Base-by-base conservation (phyloP, 75 land plant genomes). In the Selaginella tamariscina region DNA sequence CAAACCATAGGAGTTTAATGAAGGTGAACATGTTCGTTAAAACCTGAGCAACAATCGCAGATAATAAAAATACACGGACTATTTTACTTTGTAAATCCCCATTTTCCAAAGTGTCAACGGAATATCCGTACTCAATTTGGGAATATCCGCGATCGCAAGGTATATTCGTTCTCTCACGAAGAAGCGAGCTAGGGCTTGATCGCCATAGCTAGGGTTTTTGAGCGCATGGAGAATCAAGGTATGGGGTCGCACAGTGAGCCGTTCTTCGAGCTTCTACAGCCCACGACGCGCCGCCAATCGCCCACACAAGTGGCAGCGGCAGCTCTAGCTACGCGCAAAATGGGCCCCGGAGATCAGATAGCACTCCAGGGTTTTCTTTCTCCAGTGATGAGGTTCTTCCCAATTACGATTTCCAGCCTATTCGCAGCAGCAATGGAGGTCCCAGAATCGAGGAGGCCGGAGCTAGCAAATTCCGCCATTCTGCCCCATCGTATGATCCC, bases 371-470 rank as follows among this genome's bases (percentile, higher is more conserved):
- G 8, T 33, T 57, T 2, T 22, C 62, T 28, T 75, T 70, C 31
- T 59, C 32, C 29, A 65, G 31, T 32, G 68, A 75, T n/a, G 60
- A 70, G 29, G 68, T 75, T n/a, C 56, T 65, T 24, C 77, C 73
- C 1, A 70, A 55, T 68, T 70, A 57, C 31, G 77, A 75, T 27
- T 75, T 75, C 67, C 77, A 74, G 72, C 77, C 74, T 13, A 44
- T 54, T 66, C 49, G 49, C 49, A 39, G 49, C 49, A 39, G 49
- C 49, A 15, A 15, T 15, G 68, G 31, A 1, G 65, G 62, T 18
- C 0, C 56, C 0, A 15, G 15, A 2, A 29, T 29, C n/a, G 32
- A 63, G 27, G 30, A 30, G 69, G 49, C 32, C 56, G 31, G 24
- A 8, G 31, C 67, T 65, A 33, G 27, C 18, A 1, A 54, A 24